These are phyloP conservation scores for Cytospora schulzeri DNA, from an alignment of 2,329 filamentous ascomycete species.

Conservation along the genomic window DNA sequence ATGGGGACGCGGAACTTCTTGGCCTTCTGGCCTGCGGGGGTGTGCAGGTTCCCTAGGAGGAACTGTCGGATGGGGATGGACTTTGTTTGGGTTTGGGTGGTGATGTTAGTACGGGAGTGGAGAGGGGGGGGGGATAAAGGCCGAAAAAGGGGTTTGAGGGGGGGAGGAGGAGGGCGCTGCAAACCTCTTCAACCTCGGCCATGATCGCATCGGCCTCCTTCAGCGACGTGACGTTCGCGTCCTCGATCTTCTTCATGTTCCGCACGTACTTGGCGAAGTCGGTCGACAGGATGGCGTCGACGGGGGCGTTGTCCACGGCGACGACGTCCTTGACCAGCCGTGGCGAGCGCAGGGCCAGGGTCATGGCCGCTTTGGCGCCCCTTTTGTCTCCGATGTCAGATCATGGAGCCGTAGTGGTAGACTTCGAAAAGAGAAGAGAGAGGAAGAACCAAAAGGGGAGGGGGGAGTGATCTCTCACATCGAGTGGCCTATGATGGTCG, in stretches of 20 bases:
- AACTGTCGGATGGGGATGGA: slow-evolving; percentile 84
- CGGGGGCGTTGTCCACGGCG: slow-evolving; percentile 88
- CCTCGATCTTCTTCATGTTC: slow-evolving; percentile 82
- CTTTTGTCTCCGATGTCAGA: slow-evolving; percentile 40
- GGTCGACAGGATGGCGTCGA: slow-evolving; percentile 73
- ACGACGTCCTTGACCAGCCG: slow-evolving; percentile 70
- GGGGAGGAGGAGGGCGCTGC: not conserved
- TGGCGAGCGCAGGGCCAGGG: slow-evolving; percentile 73
- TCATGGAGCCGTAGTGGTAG: not conserved
- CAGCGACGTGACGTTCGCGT: slow-evolving; percentile 65
- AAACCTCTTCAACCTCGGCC: slow-evolving; percentile 68
- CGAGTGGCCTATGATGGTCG: slow-evolving; percentile 87
- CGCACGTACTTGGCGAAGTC: slow-evolving; percentile 80
- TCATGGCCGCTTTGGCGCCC: slow-evolving; percentile 93
- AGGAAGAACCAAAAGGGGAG: too few relatives aligned
- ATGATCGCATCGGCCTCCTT: slow-evolving; percentile 82
- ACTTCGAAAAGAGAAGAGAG: too few relatives aligned
- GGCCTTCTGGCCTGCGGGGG: slow-evolving; percentile 50
- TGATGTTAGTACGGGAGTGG: not conserved
- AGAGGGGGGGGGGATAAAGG: not conserved
- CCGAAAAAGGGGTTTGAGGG: not conserved
- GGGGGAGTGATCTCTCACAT: slow-evolving; percentile 61
- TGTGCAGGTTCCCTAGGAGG: slow-evolving; percentile 80
- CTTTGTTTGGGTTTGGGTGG: slow-evolving; percentile 38
- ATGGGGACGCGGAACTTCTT: slow-evolving; percentile 82